Percentiles rank a stretch among this genome's conserved stretches.
Evolutionary conservation across 306 rosid genomes (phyloP).

Genomic region (Corylus americana): DNA sequence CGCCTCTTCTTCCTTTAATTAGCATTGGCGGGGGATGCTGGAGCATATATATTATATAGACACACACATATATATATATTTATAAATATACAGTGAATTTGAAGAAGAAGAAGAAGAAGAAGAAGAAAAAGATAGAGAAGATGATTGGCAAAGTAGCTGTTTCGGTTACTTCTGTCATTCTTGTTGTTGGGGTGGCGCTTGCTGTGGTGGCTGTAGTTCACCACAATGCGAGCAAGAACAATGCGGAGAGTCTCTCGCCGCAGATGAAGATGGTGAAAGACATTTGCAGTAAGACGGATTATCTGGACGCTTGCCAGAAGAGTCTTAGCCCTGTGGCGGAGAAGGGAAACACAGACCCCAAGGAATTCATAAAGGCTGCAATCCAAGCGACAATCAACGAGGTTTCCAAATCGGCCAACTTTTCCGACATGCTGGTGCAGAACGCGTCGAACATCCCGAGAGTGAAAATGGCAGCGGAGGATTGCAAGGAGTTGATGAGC

Average conservation of each 20-base stretch:
- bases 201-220: constrained; percentile 43
- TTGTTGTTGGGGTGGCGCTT: constrained; percentile 61
- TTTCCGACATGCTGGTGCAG: constrained; percentile 37
- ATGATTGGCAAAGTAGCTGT: constrained; percentile 48
- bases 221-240: neutral
- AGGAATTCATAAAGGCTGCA: constrained; percentile 38
- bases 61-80: too few relatives aligned
- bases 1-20: too few relatives aligned
- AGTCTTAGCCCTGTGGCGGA: constrained; percentile 34
- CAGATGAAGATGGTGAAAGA: constrained; percentile 28
- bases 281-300: constrained; percentile 47
- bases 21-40: too few relatives aligned
- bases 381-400: constrained; percentile 39
- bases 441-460: constrained; percentile 23
- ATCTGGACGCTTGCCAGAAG: constrained; percentile 42
- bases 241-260: neutral
- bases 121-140: neutral
- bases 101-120: too few relatives aligned
- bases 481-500: constrained; percentile 61
- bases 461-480: constrained; percentile 48
- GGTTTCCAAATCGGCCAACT: constrained; percentile 49
- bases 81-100: neutral
- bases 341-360: constrained; percentile 32
- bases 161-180: constrained; percentile 52
- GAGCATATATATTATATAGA: too few relatives aligned